These are phyloP conservation scores for Hericium coralloides DNA, from an alignment of 768 basidiomycete genomes.

Conservation along the genomic window DNA sequence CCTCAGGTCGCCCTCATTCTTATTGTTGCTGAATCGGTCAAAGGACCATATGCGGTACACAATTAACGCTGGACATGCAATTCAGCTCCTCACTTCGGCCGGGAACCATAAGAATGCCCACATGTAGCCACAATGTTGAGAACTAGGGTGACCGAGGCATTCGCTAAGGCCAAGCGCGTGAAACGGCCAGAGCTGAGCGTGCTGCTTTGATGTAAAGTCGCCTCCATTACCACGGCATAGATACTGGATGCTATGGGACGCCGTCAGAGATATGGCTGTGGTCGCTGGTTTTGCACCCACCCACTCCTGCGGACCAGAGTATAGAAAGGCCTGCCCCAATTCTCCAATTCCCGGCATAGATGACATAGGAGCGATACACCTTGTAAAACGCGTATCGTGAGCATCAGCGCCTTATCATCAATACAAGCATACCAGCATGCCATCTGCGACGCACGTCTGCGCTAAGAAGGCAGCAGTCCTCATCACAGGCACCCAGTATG, in stretches of 20 bases:
- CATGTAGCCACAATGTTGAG: not conserved
- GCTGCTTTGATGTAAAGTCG: not conserved
- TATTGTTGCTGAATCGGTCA: too few relatives aligned
- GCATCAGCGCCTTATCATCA: too few relatives aligned
- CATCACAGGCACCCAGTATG: slow-evolving; percentile 35
- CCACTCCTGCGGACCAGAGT: slow-evolving; percentile 15
- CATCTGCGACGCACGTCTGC: slow-evolving; percentile 35
- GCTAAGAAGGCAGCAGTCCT: slow-evolving; percentile 31
- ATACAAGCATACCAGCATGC: slow-evolving; percentile 26
- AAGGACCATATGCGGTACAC: not conserved
- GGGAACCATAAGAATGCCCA: not conserved
- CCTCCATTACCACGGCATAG: slow-evolving; percentile 2
- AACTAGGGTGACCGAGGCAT: not conserved
- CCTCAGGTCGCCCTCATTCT: not conserved
- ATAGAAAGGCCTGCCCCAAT: slow-evolving; percentile 11
- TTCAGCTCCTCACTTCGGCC: too few relatives aligned
- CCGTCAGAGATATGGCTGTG: too few relatives aligned
- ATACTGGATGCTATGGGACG: not conserved
- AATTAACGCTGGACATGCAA: not conserved
- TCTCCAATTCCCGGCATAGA: slow-evolving; percentile 14
- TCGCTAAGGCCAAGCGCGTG: not conserved
- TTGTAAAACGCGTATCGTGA: not conserved
- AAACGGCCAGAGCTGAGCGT: not conserved
- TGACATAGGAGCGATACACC: slow-evolving; percentile 19
- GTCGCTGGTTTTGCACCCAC: not conserved